phyloP scores from a whole-genome alignment of 2,329 filamentous ascomycete species.

The Xylariaceae sp. region DNA sequence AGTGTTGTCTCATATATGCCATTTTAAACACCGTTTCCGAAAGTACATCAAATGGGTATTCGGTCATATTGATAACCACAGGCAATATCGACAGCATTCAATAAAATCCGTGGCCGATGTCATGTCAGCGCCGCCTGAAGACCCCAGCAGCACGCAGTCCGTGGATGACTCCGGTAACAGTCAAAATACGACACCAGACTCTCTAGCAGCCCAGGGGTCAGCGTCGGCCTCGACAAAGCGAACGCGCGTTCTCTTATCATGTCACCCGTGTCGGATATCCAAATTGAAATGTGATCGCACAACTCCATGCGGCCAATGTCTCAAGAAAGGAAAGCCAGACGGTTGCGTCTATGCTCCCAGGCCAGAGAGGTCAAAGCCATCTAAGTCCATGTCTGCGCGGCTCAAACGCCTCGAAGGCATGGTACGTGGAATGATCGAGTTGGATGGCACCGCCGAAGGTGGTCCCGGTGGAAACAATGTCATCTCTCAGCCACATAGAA shows the following conservation, averaged over 20 bases:
- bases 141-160: too few species aligned
- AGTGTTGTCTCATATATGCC: too few species aligned
- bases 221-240: slow-evolving; percentile 36
- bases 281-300: slow-evolving; percentile 58
- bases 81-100: too few species aligned
- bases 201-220: neutral
- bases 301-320: slow-evolving; percentile 51
- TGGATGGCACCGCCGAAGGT: slow-evolving; percentile 25
- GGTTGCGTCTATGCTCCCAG: slow-evolving; percentile 50
- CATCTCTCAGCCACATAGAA: slow-evolving; percentile 20
- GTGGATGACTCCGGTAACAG: neutral
- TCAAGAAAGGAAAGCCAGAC: slow-evolving; percentile 46
- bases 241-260: slow-evolving; percentile 50
- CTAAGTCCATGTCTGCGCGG: slow-evolving; percentile 52
- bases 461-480: slow-evolving; percentile 5
- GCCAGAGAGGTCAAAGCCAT: slow-evolving; percentile 39
- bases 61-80: too few species aligned
- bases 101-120: too few species aligned
- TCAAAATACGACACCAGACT: slow-evolving; percentile 1
- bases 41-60: too few species aligned
- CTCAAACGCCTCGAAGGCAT: slow-evolving; percentile 56
- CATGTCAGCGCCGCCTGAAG: too few species aligned
- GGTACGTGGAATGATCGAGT: slow-evolving; percentile 55
- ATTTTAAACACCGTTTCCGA: too few species aligned
- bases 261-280: slow-evolving; percentile 49